Evolutionary conservation across 352 stramenopile species (phyloP).

Genomic region (Globisporangium acanthophoron): DNA sequence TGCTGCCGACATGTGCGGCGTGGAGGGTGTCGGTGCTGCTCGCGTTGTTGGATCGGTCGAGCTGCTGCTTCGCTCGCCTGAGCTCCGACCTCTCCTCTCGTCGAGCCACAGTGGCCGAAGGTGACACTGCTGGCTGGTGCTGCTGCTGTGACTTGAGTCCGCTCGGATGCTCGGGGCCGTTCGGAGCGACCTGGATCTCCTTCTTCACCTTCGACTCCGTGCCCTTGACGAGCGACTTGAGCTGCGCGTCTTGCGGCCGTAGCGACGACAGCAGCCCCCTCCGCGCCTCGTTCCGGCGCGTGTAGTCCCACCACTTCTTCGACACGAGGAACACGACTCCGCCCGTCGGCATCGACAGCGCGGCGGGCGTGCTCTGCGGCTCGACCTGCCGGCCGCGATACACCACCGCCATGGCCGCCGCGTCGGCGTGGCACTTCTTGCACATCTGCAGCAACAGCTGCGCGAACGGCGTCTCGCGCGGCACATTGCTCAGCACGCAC

Average conservation of each 20-base stretch:
- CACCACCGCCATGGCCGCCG: constrained; percentile 20
- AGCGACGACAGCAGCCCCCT: constrained; percentile 41
- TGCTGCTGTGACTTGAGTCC: constrained; percentile 2
- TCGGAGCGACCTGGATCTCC: constrained; percentile 13
- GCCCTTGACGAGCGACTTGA: constrained; percentile 32
- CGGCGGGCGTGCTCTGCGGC: constrained; percentile 19
- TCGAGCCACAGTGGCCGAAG: not conserved
- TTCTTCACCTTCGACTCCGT: constrained; percentile 40
- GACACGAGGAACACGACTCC: constrained; percentile 43
- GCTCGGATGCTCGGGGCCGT: not conserved
- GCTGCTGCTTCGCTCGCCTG: constrained; percentile 6
- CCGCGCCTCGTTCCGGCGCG: constrained; percentile 42
- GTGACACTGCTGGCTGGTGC: too few relatives aligned
- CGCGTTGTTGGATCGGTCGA: constrained; percentile 12
- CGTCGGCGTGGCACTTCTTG: constrained; percentile 28
- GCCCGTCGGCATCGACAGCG: constrained; percentile 32
- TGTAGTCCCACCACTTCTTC: constrained; percentile 51
- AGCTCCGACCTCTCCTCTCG: constrained; percentile 8
- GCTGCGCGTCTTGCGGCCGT: constrained; percentile 37
- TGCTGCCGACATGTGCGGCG: not conserved
- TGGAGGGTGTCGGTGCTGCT: constrained; percentile 13
- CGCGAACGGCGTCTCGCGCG: constrained; percentile 24
- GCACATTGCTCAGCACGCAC: constrained; percentile 24
- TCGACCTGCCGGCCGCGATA: constrained; percentile 49
- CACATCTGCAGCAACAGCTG: constrained; percentile 35